phyloP scores from a whole-genome alignment of 1,284 basidiomycete species.

The Neotropicomus parvogracilis region DNA sequence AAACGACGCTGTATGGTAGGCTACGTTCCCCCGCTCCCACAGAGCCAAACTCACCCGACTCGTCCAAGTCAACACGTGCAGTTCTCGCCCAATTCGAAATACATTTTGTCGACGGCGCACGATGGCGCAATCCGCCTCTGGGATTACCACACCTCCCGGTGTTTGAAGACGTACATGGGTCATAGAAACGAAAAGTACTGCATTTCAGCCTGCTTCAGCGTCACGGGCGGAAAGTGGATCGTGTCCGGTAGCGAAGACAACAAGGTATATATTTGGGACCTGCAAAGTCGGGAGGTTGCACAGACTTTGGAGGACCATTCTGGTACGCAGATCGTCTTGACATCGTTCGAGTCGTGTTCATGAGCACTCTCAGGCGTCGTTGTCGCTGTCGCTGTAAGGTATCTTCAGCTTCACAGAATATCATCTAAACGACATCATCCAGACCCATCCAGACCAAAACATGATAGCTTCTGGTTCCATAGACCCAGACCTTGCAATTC shows the following conservation, averaged over 20 bases:
- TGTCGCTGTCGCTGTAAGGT: conserved; percentile 65
- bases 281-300: conserved; percentile 81
- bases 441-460: conserved; percentile 80
- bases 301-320: conserved; percentile 76
- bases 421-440: conserved; percentile 6
- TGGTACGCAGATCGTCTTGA: conserved; percentile 40
- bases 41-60: neutral
- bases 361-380: conserved; percentile 53
- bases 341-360: neutral
- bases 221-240: conserved; percentile 84
- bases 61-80: conserved; percentile 71
- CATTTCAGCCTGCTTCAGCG: conserved; percentile 75
- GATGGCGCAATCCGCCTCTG: conserved; percentile 90
- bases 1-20: conserved; percentile 80
- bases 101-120: conserved; percentile 87
- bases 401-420: conserved; percentile 3
- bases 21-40: conserved; percentile 34
- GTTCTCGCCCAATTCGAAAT: conserved; percentile 94
- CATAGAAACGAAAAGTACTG: conserved; percentile 80
- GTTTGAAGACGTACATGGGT: conserved; percentile 87
- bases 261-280: conserved; percentile 87
- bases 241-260: conserved; percentile 90
- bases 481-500: conserved; percentile 72
- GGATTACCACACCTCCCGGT: conserved; percentile 90
- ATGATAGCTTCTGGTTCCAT: conserved; percentile 84